Evolutionary conservation across 495 filamentous ascomycete genomes (phyloP).

Genomic region (Aspergillus steynii): DNA sequence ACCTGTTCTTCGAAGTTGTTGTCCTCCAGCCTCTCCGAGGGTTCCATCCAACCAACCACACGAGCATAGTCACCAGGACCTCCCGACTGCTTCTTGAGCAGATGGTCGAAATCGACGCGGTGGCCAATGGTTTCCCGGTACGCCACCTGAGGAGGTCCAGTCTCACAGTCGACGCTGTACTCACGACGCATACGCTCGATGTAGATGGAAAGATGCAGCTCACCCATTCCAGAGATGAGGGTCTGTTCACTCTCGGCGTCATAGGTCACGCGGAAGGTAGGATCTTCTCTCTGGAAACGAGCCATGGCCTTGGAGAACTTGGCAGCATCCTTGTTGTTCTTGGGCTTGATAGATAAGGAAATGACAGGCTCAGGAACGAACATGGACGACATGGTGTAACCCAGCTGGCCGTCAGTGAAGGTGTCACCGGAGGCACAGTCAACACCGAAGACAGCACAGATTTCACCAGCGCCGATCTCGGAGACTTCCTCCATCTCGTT

Average conservation of each 20-base stretch:
- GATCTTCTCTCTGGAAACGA: constrained; percentile 97
- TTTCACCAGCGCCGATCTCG: constrained; percentile 93
- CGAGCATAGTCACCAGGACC: constrained; percentile 96
- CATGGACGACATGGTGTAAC: constrained; percentile 98
- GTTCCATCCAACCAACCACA: constrained; percentile 91
- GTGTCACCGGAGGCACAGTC: constrained; percentile 98
- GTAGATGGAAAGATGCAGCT: constrained; percentile 96
- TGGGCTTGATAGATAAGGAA: constrained; percentile 94
- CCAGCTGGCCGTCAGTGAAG: constrained; percentile 93
- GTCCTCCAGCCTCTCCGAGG: constrained; percentile 65
- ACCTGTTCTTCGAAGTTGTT: constrained; percentile 88
- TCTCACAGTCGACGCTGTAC: constrained; percentile 92
- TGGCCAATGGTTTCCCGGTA: constrained; percentile 92
- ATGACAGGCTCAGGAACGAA: constrained; percentile 98
- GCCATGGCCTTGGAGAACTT: constrained; percentile 99
- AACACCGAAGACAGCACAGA: constrained; percentile 97
- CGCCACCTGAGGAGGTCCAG: constrained; percentile 95
- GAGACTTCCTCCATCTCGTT: constrained; percentile 98
- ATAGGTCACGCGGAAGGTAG: constrained; percentile 93
- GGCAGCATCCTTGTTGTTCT: constrained; percentile 85
- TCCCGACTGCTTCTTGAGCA: constrained; percentile 94
- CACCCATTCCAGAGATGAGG: constrained; percentile 98
- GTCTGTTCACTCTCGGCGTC: constrained; percentile 90
- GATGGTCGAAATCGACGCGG: constrained; percentile 81
- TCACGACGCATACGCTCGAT: constrained; percentile 97